Conservation (phyloP, 2,329 filamentous ascomycete species). For the Talaromyces sp. region DNA sequence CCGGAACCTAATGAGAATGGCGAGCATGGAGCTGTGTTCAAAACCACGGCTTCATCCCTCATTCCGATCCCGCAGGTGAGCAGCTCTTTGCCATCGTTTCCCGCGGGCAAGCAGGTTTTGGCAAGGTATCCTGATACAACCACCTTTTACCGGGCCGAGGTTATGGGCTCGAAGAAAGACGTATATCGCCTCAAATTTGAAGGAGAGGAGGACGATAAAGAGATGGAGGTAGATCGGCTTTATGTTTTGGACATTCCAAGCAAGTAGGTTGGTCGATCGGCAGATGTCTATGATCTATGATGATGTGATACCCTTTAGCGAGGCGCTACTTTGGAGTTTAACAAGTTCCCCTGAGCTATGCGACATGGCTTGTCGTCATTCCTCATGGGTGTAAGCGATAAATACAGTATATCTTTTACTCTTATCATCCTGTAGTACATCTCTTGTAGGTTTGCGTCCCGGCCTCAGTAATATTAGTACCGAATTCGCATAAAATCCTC, state of each 20-base stretch:
- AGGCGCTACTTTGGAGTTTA: slow-evolving; percentile 20
- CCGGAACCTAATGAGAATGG: slow-evolving; percentile 73
- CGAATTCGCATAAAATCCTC: too few relatives aligned
- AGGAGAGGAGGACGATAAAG: slow-evolving; percentile 72
- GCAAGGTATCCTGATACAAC: slow-evolving; percentile 82
- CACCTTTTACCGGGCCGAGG: slow-evolving; percentile 82
- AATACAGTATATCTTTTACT: background rate
- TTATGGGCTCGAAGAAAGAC: slow-evolving; percentile 66
- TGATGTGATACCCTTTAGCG: slow-evolving; percentile 34
- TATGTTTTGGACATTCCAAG: slow-evolving; percentile 74
- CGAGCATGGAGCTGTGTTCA: slow-evolving; percentile 64
- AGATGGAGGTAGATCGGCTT: slow-evolving; percentile 74
- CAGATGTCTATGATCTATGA: slow-evolving; percentile 23
- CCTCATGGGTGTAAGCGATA: background rate
- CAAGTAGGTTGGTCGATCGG: slow-evolving; percentile 32
- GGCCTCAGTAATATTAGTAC: too few relatives aligned
- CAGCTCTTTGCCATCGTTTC: slow-evolving; percentile 63
- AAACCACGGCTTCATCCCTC: slow-evolving; percentile 72
- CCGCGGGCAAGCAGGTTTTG: slow-evolving; percentile 70
- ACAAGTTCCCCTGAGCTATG: background rate
- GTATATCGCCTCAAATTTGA: slow-evolving; percentile 69
- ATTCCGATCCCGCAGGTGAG: slow-evolving; percentile 71
- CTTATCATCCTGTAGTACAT: background rate
- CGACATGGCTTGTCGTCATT: background rate
- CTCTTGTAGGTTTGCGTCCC: too few relatives aligned